Evolutionary conservation across 768 basidiomycete species (phyloP).

Genomic region (Mycena rosella): DNA sequence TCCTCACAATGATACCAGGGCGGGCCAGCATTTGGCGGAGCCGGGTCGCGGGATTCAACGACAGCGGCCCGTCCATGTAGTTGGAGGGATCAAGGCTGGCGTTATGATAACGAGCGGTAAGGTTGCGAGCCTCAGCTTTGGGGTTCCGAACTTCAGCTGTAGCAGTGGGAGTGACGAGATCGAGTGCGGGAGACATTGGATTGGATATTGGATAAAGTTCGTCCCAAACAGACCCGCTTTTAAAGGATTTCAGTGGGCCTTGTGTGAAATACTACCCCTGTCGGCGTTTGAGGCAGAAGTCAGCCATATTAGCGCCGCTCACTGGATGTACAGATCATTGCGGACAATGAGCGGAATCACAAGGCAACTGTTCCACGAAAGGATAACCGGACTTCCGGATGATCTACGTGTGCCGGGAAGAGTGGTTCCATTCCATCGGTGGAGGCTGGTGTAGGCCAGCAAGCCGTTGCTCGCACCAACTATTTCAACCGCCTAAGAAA

Average conservation of each 20-base stretch:
- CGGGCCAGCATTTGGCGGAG: slow-evolving; percentile 78
- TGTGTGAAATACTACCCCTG: background rate
- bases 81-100: slow-evolving; percentile 77
- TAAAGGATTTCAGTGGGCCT: slow-evolving; percentile 1
- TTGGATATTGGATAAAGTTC: background rate
- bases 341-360: background rate
- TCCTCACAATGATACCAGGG: slow-evolving; percentile 79
- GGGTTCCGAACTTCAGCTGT: slow-evolving; percentile 16
- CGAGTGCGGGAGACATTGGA: slow-evolving; percentile 38
- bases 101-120: slow-evolving; percentile 66
- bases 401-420: background rate
- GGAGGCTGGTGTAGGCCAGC: too few relatives aligned
- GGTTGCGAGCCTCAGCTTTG: slow-evolving; percentile 20
- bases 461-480: too few relatives aligned
- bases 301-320: slow-evolving; percentile 21
- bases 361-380: background rate
- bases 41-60: slow-evolving; percentile 76
- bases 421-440: background rate
- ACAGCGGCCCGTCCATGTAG: slow-evolving; percentile 77
- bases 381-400: background rate
- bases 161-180: slow-evolving; percentile 9
- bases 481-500: too few relatives aligned
- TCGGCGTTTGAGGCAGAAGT: slow-evolving; percentile 24
- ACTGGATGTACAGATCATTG: background rate
- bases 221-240: slow-evolving; percentile 2